phyloP scores from a whole-genome alignment of 345 rosid genomes.

The Sisymbrium irio region DNA sequence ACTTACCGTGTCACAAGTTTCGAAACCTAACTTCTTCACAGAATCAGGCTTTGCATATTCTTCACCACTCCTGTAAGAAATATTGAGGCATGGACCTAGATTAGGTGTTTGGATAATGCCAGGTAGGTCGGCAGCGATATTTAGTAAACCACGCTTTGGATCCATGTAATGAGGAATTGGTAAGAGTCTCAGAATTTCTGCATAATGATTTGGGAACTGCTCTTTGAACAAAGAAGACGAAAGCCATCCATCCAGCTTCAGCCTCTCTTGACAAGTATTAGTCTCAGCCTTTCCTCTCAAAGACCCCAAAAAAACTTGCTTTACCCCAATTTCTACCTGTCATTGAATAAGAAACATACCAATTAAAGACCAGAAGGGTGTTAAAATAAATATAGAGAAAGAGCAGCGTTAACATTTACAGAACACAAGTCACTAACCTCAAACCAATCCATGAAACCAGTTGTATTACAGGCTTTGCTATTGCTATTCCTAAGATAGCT shows the following conservation, averaged over 20 bases:
- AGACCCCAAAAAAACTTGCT: slow-evolving; percentile 72
- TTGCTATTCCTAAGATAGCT: slow-evolving; percentile 61
- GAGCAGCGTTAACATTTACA: background rate
- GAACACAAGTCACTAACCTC: slow-evolving; percentile 59
- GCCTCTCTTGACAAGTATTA: slow-evolving; percentile 61
- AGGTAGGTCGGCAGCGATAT: slow-evolving; percentile 66
- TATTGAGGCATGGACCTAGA: slow-evolving; percentile 74
- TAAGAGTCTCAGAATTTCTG: slow-evolving; percentile 59
- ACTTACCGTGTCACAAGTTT: slow-evolving; percentile 74
- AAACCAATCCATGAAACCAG: slow-evolving; percentile 67
- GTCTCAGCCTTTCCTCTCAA: slow-evolving; percentile 57
- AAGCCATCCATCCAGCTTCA: slow-evolving; percentile 91
- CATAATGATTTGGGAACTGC: slow-evolving; percentile 77
- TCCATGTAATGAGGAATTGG: slow-evolving; percentile 90
- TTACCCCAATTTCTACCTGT: slow-evolving; percentile 85
- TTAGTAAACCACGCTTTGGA: slow-evolving; percentile 61
- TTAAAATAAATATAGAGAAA: background rate
- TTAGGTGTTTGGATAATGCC: slow-evolving; percentile 48
- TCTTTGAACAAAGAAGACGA: slow-evolving; percentile 71
- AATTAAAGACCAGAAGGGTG: background rate
- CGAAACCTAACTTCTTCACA: slow-evolving; percentile 62
- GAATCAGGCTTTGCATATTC: slow-evolving; percentile 49
- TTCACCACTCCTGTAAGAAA: slow-evolving; percentile 76
- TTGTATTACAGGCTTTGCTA: slow-evolving; percentile 35
- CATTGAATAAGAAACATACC: slow-evolving; percentile 20